Evolutionary conservation across 139 green algal genomes (phyloP), one percentile per base, ranked within the genome.

Genomic region (Diplosphaera chodatii): DNA sequence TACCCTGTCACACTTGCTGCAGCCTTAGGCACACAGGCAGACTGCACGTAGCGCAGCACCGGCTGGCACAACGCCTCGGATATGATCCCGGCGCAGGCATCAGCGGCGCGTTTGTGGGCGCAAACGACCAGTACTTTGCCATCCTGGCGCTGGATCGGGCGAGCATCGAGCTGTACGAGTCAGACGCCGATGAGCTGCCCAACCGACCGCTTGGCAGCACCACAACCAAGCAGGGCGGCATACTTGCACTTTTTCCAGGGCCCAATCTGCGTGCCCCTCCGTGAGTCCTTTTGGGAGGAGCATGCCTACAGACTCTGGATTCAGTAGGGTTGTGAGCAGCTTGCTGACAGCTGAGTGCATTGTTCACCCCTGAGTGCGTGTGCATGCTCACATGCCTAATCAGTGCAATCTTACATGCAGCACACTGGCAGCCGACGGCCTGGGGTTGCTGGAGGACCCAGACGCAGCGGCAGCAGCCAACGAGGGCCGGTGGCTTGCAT

Each of bases 141-240:
- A 69, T 88, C 22, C 69, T 88, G 27, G 67, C 40, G 40, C 80
- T 83, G 40, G 73, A 74, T 21, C 77, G 82, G n/a, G 37, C 55
- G 30, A 55, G 22, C n/a, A 27, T 86, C 37, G 41, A 56, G 15
- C 63, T 85, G 22, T 86, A 80, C 40, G 79, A 86, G 34, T 27
- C 41, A 2, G 76, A 72, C 10, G 34, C 41, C 21, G 40, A 64
- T 2, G 34, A 33, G 27, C n/a, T n/a, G 66, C 31, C 68, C 32
- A 74, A 74, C 40, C 67, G 48, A 23, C 48, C 75, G 30, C 55
- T 77, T 72, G 73, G 68, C 71, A 63, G 21, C 40, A 34, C 64
- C 2, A 63, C 74, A 34, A 29, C 76, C 5, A 71, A 65, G 68
- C 75, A 81, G 66, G 74, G 64, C 33, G 37, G 30, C 20, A 37